These are phyloP conservation scores for Arthromyces matolae DNA, from an alignment of 768 basidiomycete species.

Conservation along the genomic window DNA sequence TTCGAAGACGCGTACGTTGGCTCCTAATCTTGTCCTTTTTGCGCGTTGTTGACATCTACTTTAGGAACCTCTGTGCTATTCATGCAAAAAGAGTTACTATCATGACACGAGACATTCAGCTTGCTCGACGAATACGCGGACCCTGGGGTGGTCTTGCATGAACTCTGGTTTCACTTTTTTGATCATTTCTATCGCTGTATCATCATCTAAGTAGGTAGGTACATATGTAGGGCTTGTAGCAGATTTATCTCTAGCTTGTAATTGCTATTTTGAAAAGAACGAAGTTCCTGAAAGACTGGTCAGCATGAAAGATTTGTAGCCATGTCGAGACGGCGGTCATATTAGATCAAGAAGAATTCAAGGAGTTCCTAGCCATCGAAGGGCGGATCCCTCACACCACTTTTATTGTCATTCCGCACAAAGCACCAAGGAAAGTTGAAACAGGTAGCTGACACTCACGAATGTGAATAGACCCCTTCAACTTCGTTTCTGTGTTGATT, in stretches of 20 bases:
- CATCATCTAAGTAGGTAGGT: constrained; percentile 9
- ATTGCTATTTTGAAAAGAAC: too few relatives aligned
- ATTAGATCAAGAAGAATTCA: constrained; percentile 90
- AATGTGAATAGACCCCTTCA: not conserved
- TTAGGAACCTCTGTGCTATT: constrained; percentile 91
- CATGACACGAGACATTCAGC: constrained; percentile 96
- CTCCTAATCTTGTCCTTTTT: not conserved
- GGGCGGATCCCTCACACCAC: constrained; percentile 70
- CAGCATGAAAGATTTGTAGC: not conserved
- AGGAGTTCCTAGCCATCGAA: constrained; percentile 42
- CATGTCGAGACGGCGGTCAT: constrained; percentile 45
- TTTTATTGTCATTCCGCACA: constrained; percentile 62
- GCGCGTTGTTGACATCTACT: constrained; percentile 4
- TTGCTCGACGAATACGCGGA: constrained; percentile 92
- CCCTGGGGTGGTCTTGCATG: constrained; percentile 75
- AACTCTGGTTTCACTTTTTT: constrained; percentile 16
- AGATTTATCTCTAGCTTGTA: too few relatives aligned
- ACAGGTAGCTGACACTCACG: constrained; percentile 27
- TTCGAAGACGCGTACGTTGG: constrained; percentile 97
- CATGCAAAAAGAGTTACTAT: constrained; percentile 98
- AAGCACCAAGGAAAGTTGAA: not conserved
- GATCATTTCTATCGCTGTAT: constrained; percentile 13
- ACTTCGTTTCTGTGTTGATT: constrained; percentile 8
- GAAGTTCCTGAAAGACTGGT: not conserved
- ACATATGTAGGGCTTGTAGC: constrained; percentile 8